Evolutionary conservation across 805 yeast species (phyloP), one percentile per base, ranked within the genome.

Genomic region (Candida koratica): DNA sequence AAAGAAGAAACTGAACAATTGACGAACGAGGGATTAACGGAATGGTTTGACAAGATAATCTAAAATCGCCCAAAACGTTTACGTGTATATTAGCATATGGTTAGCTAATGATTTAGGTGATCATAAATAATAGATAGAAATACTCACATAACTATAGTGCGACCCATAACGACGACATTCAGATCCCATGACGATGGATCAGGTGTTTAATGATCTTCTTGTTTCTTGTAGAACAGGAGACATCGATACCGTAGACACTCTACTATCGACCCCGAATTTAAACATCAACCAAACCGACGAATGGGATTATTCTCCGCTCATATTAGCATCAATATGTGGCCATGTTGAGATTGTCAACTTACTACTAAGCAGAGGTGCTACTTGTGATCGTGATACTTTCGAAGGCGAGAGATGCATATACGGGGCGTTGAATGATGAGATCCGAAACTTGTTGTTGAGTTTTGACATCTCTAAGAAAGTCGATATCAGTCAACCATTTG

Each of bases 301-400:
- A 44, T 84, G 81, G 73, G 84, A 84, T 53, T 78, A 81, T 50
- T 73, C 88, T 2, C 93, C 95, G 1, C 62, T 84, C 40, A 79
- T 81, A 40, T 59, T 84, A 17, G 85, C 87, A 6, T 75, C 84
- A 12, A 51, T 84, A 9, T 84, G 94, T 60, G 94, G 94, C 0
- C 90, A 84, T 53, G 69, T 68, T 42, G 63, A 61, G 1, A 68
- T 84, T 4, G 93, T 84, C n/a, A 64, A 61, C 36, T 54, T 79
- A 32, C 58, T 84, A 15, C 60, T 84, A 7, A 67, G 73, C 29
- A 43, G 66, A 27, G 95, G 95, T 6, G 87, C 93, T 0, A 67
- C 77, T 6, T 83, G 90, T 54, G 89, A 82, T 54, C 68, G 86
- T 49, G 90, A 84, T 51, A 79, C 88, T n/a, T 78, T 78, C 49